Percentiles rank a stretch among this genome's conserved stretches.
phyloP scores from a whole-genome alignment of 352 stramenopile species.

The Globisporangium cystogenes region DNA sequence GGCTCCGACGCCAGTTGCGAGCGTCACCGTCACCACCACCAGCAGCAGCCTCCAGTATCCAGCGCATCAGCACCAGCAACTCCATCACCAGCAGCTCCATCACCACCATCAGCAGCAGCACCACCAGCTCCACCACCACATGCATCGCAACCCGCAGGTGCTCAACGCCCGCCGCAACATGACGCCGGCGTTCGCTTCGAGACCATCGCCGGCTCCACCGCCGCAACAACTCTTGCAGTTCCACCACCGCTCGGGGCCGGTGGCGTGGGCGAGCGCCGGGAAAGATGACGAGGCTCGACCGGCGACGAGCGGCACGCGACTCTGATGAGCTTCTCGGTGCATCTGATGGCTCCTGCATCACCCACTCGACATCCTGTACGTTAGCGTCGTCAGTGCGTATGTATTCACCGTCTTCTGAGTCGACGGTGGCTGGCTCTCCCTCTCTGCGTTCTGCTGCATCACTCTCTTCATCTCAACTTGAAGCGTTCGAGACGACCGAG shows the following conservation, averaged over 20 bases:
- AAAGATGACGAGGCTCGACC: constrained; percentile 52
- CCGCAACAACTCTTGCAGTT: neutral
- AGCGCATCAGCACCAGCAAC: constrained; percentile 3
- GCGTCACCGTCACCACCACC: constrained; percentile 1
- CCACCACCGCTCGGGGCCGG: neutral
- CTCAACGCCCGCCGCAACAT: constrained; percentile 1
- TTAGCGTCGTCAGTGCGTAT: too few species aligned
- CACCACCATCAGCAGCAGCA: neutral
- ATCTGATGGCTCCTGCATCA: too few species aligned
- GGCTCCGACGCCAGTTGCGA: constrained; percentile 26
- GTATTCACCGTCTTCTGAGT: too few species aligned
- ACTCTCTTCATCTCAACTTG: neutral
- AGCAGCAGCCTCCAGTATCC: neutral
- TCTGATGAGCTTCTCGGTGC: constrained; percentile 1
- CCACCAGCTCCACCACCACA: neutral
- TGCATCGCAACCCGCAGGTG: neutral
- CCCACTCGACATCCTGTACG: too few species aligned
- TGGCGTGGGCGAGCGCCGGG: constrained; percentile 8
- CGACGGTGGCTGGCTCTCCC: too few species aligned
- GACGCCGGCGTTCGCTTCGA: constrained; percentile 2
- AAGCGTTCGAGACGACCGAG: constrained; percentile 3
- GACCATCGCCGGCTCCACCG: too few species aligned
- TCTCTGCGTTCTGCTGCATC: neutral
- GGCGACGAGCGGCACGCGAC: constrained; percentile 19
- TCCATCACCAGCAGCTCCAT: constrained; percentile 4